These are phyloP conservation scores for Phyllosticta paracitricarpa DNA, from an alignment of 2,329 filamentous ascomycete genomes.

Conservation along the genomic window DNA sequence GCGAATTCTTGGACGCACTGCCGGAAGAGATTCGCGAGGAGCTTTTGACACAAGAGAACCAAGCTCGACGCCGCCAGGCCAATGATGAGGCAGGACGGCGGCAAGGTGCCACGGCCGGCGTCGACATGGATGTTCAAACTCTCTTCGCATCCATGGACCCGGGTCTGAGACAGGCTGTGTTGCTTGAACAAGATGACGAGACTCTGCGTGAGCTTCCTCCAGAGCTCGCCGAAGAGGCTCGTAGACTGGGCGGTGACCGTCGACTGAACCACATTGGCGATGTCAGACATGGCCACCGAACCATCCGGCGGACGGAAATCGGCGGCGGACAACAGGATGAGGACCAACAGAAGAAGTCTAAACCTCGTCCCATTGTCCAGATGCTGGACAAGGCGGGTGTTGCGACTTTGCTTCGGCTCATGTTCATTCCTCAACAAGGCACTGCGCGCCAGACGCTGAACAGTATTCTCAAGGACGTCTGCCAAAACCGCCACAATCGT, in stretches of 20 bases:
- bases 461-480: conserved; percentile 80
- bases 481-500: conserved; percentile 91
- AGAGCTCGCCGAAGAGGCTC: conserved; percentile 77
- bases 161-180: conserved; percentile 70
- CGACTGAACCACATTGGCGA: conserved; percentile 39
- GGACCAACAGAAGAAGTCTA: conserved; percentile 50
- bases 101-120: conserved; percentile 40
- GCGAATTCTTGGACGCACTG: conserved; percentile 87
- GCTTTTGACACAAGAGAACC: conserved; percentile 79
- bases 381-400: conserved; percentile 96
- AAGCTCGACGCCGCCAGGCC: conserved; percentile 78
- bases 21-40: conserved; percentile 85
- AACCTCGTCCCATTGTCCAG: conserved; percentile 76
- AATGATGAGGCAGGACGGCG: conserved; percentile 70
- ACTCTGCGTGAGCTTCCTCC: conserved; percentile 75
- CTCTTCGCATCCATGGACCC: conserved; percentile 87
- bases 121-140: conserved; percentile 86
- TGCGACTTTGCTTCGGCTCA: conserved; percentile 90
- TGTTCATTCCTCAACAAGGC: conserved; percentile 92
- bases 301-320: neutral
- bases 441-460: conserved; percentile 77
- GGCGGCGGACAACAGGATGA: conserved; percentile 32
- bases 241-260: conserved; percentile 52
- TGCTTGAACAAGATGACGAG: conserved; percentile 86
- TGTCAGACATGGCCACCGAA: conserved; percentile 17